Base-by-base conservation (phyloP, 2,329 filamentous ascomycete genomes). In the Pseudocercospora eumusae region DNA sequence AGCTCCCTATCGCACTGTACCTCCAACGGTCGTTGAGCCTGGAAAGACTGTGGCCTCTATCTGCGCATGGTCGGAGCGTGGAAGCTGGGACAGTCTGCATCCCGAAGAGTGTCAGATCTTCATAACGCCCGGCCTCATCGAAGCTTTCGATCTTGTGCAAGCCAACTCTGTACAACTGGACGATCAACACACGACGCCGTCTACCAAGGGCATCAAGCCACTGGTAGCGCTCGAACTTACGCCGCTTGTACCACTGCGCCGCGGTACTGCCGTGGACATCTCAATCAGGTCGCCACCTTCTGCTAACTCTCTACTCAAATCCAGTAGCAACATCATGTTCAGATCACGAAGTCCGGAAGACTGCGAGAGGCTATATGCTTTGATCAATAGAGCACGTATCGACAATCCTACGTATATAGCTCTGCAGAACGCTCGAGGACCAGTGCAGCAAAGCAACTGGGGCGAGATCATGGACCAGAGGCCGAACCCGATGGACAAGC, bases 251-350 rank as follows among this genome's bases (percentile, higher is more conserved):
- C 89, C 93, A 68, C 87, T 98, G 64, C 87, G 93, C 65, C 89
- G 93, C 71, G 95, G 93, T 70, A 99, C 92, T 21, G 91, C 90
- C 3, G 85, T 99, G 31, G 95, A 99, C 74, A 91, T 99, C 58
- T 95, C 96, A 67, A 91, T 99, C 66, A 89, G 92, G 55, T 97
- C 93, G 6, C 91, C 91, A 1, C 89, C 93, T 25, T 89, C 90
- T 6, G 74, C 82, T 33, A 86, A 90, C 65, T 92, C 90, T 4
- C 85, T 86, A 69, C 83, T 96, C 60, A 84, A 78, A 72, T 84
- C 88, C 11, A 76, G 78, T 50, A 88, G 87, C 70, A 95, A 96
- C 74, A 91, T 96, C 78, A 93, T 96, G 81, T 95, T 98, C 83
- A 89, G 95, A 45, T 91, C 91, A 53, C 82, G 88, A 45, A 90